A percentile compares a stretch with the other conserved stretches of the same genome.
phyloP scores from a whole-genome alignment of 495 filamentous ascomycete genomes.

The Penicillium desertorum region DNA sequence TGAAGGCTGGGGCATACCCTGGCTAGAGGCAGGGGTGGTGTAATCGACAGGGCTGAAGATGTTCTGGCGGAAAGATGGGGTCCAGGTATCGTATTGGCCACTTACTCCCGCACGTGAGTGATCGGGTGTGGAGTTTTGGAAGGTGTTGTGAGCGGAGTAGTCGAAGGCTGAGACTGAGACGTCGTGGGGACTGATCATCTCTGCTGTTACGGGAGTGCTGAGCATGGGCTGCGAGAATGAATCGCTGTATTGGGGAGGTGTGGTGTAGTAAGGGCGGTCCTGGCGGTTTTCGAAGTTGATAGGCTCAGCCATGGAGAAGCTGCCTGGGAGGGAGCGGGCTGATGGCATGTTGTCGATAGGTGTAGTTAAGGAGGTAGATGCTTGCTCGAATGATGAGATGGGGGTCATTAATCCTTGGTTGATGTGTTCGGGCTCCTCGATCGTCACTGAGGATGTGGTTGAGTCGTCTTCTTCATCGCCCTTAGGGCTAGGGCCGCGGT shows the following conservation, averaged over 20 bases:
- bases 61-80: slow-evolving; percentile 42
- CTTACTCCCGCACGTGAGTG: slow-evolving; percentile 21
- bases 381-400: slow-evolving; percentile 35
- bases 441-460: slow-evolving; percentile 1
- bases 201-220: slow-evolving; percentile 32
- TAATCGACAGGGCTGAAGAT: slow-evolving; percentile 44
- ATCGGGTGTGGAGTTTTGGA: slow-evolving; percentile 30
- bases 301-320: slow-evolving; percentile 35
- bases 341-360: slow-evolving; percentile 29
- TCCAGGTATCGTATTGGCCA: slow-evolving; percentile 38
- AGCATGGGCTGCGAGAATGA: slow-evolving; percentile 38
- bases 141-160: slow-evolving; percentile 32
- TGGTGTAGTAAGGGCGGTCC: slow-evolving; percentile 34
- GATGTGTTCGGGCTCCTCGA: slow-evolving; percentile 31
- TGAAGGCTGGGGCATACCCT: slow-evolving; percentile 27
- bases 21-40: slow-evolving; percentile 20
- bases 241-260: slow-evolving; percentile 37
- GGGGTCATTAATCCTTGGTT: slow-evolving; percentile 37
- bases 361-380: slow-evolving; percentile 28
- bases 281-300: slow-evolving; percentile 37
- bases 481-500: slow-evolving; percentile 42
- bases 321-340: slow-evolving; percentile 20
- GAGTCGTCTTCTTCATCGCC: slow-evolving; percentile 39
- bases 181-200: slow-evolving; percentile 37
- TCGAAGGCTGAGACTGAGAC: slow-evolving; percentile 33